Base-by-base conservation (phyloP, 2,329 filamentous ascomycete species). In the Fusarium tjaetaba region DNA sequence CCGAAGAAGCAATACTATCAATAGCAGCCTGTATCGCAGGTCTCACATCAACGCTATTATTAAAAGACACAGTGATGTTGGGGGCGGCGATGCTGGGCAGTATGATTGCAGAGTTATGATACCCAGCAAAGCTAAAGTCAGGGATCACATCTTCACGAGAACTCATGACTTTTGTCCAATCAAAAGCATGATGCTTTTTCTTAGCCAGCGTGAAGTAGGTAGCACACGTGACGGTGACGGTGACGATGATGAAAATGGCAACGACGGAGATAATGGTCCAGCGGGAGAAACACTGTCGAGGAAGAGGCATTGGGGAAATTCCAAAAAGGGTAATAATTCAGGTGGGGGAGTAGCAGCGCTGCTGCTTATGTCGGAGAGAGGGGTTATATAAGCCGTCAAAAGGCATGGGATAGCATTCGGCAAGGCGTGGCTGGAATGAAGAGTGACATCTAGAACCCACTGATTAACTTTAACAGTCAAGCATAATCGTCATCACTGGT, bases 111-210 rank as follows among this genome's bases (percentile, higher is more conserved):
- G 75, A 77, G 22, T 51, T 61, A 20, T 65, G 75, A 20, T 77
- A 77, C 0, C 75, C 75, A 18, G 69, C 56, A 55, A 57, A 77
- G 26, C 75, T 77, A 14, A 77, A 77, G 39, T 77, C 75, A 3
- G 75, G 75, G 4, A 77, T 22, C 1, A 43, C n/a, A 32, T 77
- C 75, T 2, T 73, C 75, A 3, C 53, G 59, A 26, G 49, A 13
- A 13, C 24, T 74, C 20, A 34, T 45, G 15, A 76, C 56, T 15
- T 28, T 43, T 7, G 36, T 34, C 73, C 73, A 76, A n/a, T 76
- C 68, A 13, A 74, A 71, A 1, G 38, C 36, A 43, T 72, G 38
- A n/a, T 32, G 56, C 4, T 32, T 11, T 24, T 32, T 61, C 20
- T 34, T 63, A 4, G 34, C n/a, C 45, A 62, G n/a, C 2, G 59